Evolutionary conservation across 2,329 filamentous ascomycete genomes (phyloP), one percentile per base, ranked within the genome.

Genomic region (Pestalotiopsis sp.): DNA sequence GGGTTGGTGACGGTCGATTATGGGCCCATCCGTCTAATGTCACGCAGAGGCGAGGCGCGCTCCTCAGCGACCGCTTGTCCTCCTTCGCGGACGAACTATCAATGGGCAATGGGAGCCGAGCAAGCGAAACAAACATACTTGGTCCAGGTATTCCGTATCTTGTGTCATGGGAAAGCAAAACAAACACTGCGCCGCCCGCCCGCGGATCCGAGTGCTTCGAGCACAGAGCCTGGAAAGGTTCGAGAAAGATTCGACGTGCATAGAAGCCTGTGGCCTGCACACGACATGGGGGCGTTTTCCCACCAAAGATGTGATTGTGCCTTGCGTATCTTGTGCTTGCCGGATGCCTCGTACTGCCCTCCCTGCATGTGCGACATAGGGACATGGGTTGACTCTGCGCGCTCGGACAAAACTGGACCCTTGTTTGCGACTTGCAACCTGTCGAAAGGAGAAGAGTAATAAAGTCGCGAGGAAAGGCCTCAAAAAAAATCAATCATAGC

Each of bases 231-330:
- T 41, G 25, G 17, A 41, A 60, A 60, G 20, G 64, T 66, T 66
- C 64, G 64, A 66, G 64, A 66, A 66, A 66, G 23, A 7, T 66
- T 66, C 64, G 52, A 66, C 13, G 64, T 60, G 56, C 61, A 64
- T 36, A 52, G 41, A 52, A 62, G 59, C 59, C 38, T 62, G 59
- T 31, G 25, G 45, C 45, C 45, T 17, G 14, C 57, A 36, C 25
- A 62, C 31, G n/a, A 36, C 31, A 39, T 39, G 31, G 59, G 59
- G 59, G 20, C 25, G 38, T n/a, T 23, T 23, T 23, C 57, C 23
- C 20, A 59, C 20, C 27, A 59, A 17, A 17, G 57, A 38, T 38
- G 20, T 41, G 13, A 17, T 52, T 17, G 45, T 52, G 45, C 45
- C 45, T 52, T 52, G 45, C 45, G 45, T 52, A 20, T 17, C 17